Percentiles rank a stretch among this genome's conserved stretches.
phyloP scores from a whole-genome alignment of 2,329 filamentous ascomycete species.

The Claviceps sp. region DNA sequence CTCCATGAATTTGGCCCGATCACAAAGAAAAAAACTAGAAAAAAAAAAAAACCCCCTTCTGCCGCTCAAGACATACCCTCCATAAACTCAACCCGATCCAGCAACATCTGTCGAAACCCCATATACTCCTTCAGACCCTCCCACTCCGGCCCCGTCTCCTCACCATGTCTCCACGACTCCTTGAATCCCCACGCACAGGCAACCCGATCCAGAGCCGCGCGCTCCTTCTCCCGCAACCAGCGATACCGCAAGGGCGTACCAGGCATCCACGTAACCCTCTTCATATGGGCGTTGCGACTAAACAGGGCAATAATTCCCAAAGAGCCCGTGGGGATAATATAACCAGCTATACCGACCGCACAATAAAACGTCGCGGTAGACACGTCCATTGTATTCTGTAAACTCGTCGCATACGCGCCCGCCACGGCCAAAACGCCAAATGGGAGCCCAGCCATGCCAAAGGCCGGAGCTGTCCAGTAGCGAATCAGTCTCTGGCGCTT shows the following conservation, averaged over 20 bases:
- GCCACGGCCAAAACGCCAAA: slow-evolving; percentile 58
- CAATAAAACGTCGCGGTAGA: slow-evolving; percentile 62
- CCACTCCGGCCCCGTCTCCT: slow-evolving; percentile 88
- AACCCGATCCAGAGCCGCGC: slow-evolving; percentile 73
- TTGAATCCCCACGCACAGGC: slow-evolving; percentile 87
- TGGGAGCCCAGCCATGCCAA: slow-evolving; percentile 46
- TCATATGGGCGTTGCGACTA: slow-evolving; percentile 90
- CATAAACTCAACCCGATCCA: slow-evolving; percentile 84
- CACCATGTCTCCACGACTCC: slow-evolving; percentile 64
- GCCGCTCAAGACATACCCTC: slow-evolving; percentile 55
- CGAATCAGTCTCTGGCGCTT: slow-evolving; percentile 53
- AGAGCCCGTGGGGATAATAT: slow-evolving; percentile 66
- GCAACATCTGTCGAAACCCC: slow-evolving; percentile 70
- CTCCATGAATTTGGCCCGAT: too few relatives aligned
- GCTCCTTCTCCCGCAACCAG: slow-evolving; percentile 83
- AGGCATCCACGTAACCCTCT: slow-evolving; percentile 76
- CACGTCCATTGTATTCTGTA: slow-evolving; percentile 60
- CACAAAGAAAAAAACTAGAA: too few relatives aligned
- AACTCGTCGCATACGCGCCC: slow-evolving; percentile 29
- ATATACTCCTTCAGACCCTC: slow-evolving; percentile 73
- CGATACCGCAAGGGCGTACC: slow-evolving; percentile 69
- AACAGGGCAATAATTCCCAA: slow-evolving; percentile 74
- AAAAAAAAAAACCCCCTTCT: too few relatives aligned
- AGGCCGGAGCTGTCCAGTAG: slow-evolving; percentile 45
- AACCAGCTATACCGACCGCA: slow-evolving; percentile 70